A percentile compares a stretch with the other conserved stretches of the same genome.
These are phyloP conservation scores for Macroventuria anomochaeta DNA, from an alignment of 2,329 filamentous ascomycete species.

Conservation along the genomic window DNA sequence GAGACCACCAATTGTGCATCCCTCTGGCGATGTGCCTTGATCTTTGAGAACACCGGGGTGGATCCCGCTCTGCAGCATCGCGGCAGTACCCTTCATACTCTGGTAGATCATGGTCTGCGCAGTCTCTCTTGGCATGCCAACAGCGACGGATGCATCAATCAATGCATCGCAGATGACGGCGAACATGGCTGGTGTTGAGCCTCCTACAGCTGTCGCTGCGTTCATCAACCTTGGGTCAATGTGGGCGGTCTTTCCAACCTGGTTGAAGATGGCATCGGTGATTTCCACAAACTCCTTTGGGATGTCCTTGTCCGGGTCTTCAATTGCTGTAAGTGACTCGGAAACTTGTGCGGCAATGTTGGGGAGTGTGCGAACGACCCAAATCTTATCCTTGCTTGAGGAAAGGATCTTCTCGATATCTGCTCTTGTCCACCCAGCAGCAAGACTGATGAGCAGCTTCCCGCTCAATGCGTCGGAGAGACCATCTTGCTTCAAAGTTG, in stretches of 20 bases:
- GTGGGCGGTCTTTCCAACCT: conserved; percentile 32
- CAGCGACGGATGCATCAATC: conserved; percentile 41
- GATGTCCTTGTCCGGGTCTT: conserved; percentile 28
- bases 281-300: conserved; percentile 24
- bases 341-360: conserved; percentile 56
- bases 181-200: conserved; percentile 43
- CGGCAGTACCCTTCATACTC: conserved; percentile 40
- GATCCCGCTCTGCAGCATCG: conserved; percentile 40
- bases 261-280: conserved; percentile 31
- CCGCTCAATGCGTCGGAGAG: conserved; percentile 49
- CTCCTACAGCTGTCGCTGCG: conserved; percentile 38
- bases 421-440: conserved; percentile 57
- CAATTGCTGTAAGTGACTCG: conserved; percentile 50
- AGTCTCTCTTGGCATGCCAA: conserved; percentile 31
- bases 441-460: conserved; percentile 61
- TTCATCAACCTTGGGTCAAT: conserved; percentile 34
- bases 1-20: conserved; percentile 43
- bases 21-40: conserved; percentile 40
- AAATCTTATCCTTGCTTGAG: conserved; percentile 17
- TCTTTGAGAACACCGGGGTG: conserved; percentile 38
- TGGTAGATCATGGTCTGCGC: conserved; percentile 43
- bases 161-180: conserved; percentile 42
- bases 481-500: conserved; percentile 48
- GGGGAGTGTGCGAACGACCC: conserved; percentile 53
- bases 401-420: conserved; percentile 50